Evolutionary conservation across 352 stramenopile genomes (phyloP).

Genomic region (Pythium graminicola): DNA sequence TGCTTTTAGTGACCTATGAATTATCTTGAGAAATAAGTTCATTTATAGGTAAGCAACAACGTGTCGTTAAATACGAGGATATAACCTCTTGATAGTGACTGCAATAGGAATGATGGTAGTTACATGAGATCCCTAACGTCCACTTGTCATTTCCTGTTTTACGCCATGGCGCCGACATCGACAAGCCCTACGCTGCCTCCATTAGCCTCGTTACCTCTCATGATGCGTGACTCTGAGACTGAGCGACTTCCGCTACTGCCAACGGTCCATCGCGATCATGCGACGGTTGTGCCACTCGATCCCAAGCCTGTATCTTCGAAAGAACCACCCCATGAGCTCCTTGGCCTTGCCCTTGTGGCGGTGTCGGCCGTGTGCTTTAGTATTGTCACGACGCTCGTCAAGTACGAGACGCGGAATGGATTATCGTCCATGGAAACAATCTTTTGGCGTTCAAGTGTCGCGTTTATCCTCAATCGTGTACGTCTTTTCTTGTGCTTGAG

Average conservation of each 20-base stretch:
- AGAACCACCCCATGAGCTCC: conserved; percentile 6
- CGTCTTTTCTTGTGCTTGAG: neutral
- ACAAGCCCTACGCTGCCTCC: neutral
- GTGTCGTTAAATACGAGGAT: no score
- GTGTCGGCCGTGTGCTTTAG: conserved; percentile 50
- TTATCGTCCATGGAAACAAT: conserved; percentile 44
- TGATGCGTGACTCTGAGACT: neutral
- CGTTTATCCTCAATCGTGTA: conserved; percentile 41
- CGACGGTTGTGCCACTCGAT: conserved; percentile 3
- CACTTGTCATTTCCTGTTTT: no score
- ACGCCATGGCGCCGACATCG: conserved; percentile 1
- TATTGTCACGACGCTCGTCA: conserved; percentile 46
- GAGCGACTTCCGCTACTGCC: conserved; percentile 9
- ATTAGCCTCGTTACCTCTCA: neutral
- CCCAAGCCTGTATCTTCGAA: neutral
- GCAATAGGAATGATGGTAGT: no score
- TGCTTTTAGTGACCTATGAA: no score
- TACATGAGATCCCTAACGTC: no score
- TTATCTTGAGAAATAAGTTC: no score
- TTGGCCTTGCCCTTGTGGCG: conserved; percentile 37
- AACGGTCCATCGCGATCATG: no score
- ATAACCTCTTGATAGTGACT: no score
- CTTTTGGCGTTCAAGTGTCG: conserved; percentile 45
- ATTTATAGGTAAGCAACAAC: no score
- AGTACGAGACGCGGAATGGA: conserved; percentile 41